These are phyloP conservation scores for Oryza glumipatula DNA, from an alignment of 176 grass and related monocot genomes.

Conservation along the genomic window DNA sequence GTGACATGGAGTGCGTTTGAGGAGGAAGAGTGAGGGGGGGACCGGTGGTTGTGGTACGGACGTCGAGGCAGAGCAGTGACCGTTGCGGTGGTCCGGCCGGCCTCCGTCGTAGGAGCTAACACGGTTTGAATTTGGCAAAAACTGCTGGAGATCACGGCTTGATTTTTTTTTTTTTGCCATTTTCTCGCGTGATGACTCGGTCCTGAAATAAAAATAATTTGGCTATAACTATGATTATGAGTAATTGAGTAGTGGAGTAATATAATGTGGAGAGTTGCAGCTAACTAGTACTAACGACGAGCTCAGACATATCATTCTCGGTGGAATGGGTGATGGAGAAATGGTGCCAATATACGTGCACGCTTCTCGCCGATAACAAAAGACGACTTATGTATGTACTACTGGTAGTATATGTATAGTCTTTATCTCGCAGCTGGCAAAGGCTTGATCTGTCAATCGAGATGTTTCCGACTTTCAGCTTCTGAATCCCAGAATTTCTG, in stretches of 20 bases:
- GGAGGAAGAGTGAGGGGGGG: not conserved
- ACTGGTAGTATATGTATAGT: too few species aligned
- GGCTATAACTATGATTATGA: too few species aligned
- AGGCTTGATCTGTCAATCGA: not conserved
- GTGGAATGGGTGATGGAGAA: not conserved
- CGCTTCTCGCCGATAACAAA: not conserved
- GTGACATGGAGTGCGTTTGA: not conserved
- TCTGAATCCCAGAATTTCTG: not conserved
- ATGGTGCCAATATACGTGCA: not conserved
- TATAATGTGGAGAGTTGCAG: too few species aligned
- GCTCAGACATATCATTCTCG: not conserved
- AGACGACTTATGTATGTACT: not conserved
- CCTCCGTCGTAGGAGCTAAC: too few species aligned
- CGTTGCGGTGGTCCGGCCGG: slow-evolving; percentile 21
- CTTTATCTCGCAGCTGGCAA: too few species aligned
- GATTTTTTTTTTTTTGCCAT: not conserved
- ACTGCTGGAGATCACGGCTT: not conserved
- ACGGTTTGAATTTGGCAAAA: not conserved
- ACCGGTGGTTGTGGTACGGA: not conserved
- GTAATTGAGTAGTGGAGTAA: too few species aligned
- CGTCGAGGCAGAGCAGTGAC: not conserved
- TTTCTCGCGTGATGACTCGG: not conserved
- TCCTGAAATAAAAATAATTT: not conserved
- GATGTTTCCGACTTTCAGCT: not conserved
- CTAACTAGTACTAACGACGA: not conserved